Base-by-base conservation (phyloP, 805 yeast genomes). In the Spathaspora sp. region DNA sequence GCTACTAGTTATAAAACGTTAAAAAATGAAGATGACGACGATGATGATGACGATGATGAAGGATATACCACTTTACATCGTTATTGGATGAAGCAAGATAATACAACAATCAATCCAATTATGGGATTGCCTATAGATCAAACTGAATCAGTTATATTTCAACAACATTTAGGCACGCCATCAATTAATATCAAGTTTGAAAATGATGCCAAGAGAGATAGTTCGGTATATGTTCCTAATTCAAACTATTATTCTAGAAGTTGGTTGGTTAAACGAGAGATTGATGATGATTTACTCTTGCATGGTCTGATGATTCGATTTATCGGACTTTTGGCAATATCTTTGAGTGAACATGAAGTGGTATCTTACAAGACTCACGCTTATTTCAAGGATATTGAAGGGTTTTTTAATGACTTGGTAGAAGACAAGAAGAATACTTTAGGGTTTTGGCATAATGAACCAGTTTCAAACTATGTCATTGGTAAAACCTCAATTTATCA, bases 321-420 rank as follows among this genome's bases (percentile, higher is more conserved):
- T 46, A 38, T 72, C 38, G 79, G 79, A 2, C 57, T 74, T 26
- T 54, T 74, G 42, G 58, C 63, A 1, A 66, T 74, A 9, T 59
- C 72, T 3, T 54, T 74, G 18, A 63, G 72, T 46, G 79, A 74
- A 44, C 75, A 68, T 50, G 78, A 74, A 50, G 70, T 72, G 9
- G 67, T 69, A 23, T 66, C 66, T 48, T 62, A 58, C 49, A 63
- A 60, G 39, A 57, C 69, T 1, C 31, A 49, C 2, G 51, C 54
- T 2, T 69, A 68, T 55, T 60, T 64, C 48, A 35, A 47, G 1
- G 47, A 51, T 9, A 58, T 68, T 10, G 50, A 46, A 17, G 32
- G 48, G 1, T 62, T 56, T 40, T 67, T 61, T 42, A 49, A 54
- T 5, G 46, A 52, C 4, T 59, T 71, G 39, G 18, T 55, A 3